These are phyloP conservation scores for Serendipita sp. DNA, from an alignment of 768 basidiomycete genomes.

Conservation along the genomic window DNA sequence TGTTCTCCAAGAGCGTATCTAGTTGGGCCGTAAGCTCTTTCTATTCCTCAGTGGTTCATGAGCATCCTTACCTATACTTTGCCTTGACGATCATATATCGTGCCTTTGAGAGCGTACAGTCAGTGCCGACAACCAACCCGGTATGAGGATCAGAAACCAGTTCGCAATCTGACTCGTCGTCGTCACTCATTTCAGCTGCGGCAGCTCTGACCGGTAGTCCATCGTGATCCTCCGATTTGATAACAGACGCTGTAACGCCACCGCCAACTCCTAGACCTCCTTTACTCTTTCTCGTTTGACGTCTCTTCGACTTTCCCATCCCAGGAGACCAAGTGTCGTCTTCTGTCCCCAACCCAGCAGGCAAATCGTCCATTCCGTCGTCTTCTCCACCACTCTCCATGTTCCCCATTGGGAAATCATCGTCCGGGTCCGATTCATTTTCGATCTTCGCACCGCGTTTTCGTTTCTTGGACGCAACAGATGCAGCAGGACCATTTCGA, in stretches of 20 bases:
- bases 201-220: not conserved
- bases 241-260: not conserved
- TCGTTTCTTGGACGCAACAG: not conserved
- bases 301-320: not conserved
- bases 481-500: slow-evolving; percentile 5
- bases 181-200: not conserved
- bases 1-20: slow-evolving; percentile 9
- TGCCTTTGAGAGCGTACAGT: slow-evolving; percentile 3
- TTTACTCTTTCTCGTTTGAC: not conserved
- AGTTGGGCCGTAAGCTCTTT: not conserved
- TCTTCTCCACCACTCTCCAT: not conserved
- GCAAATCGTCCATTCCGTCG: not conserved
- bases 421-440: slow-evolving; percentile 1
- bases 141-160: not conserved
- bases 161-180: slow-evolving; percentile 6
- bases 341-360: not conserved
- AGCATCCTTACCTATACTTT: slow-evolving; percentile 5
- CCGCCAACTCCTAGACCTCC: not conserved
- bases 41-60: not conserved
- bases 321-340: not conserved
- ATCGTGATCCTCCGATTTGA: not conserved
- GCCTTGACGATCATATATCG: slow-evolving; percentile 8
- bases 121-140: not conserved
- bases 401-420: not conserved
- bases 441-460: slow-evolving; percentile 1